Evolutionary conservation across 1,284 basidiomycete genomes (phyloP).

Genomic region (Boletus smithii): DNA sequence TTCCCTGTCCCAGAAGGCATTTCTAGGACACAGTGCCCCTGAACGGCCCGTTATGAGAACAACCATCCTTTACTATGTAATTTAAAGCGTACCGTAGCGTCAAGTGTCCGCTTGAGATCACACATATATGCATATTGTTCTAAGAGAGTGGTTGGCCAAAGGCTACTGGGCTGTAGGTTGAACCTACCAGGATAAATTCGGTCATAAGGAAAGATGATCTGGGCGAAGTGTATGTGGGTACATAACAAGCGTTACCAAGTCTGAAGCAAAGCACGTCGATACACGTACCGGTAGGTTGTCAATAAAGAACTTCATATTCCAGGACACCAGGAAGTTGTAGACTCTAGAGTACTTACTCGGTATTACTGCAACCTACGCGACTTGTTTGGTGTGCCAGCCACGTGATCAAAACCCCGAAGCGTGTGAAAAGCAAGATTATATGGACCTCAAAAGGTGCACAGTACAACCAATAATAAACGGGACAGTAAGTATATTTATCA

Average conservation of each 20-base stretch:
- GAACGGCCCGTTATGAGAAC: slow-evolving; percentile 4
- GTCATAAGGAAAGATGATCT: slow-evolving; percentile 93
- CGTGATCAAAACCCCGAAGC: slow-evolving; percentile 18
- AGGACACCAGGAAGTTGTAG: background rate
- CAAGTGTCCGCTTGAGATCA: slow-evolving; percentile 94
- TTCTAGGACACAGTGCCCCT: slow-evolving; percentile 98
- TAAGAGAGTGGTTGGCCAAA: slow-evolving; percentile 30
- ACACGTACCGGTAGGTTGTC: slow-evolving; percentile 82
- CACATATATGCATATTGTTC: slow-evolving; percentile 99
- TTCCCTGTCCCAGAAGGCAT: slow-evolving; percentile 99
- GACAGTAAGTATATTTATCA: no score
- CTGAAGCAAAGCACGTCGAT: slow-evolving; percentile 11
- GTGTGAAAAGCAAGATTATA: no score
- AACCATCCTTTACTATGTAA: background rate
- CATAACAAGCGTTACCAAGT: background rate
- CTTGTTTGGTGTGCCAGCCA: background rate
- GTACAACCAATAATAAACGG: background rate
- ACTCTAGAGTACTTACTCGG: no score
- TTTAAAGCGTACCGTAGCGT: slow-evolving; percentile 65
- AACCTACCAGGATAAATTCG: slow-evolving; percentile 76
- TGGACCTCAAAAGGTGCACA: no score
- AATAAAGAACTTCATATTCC: slow-evolving; percentile 93
- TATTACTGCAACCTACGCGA: no score
- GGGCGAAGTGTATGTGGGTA: slow-evolving; percentile 13
- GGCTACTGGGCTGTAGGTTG: background rate